phyloP scores from a whole-genome alignment of 2,329 filamentous ascomycete species.

The Colletotrichum caudatum region DNA sequence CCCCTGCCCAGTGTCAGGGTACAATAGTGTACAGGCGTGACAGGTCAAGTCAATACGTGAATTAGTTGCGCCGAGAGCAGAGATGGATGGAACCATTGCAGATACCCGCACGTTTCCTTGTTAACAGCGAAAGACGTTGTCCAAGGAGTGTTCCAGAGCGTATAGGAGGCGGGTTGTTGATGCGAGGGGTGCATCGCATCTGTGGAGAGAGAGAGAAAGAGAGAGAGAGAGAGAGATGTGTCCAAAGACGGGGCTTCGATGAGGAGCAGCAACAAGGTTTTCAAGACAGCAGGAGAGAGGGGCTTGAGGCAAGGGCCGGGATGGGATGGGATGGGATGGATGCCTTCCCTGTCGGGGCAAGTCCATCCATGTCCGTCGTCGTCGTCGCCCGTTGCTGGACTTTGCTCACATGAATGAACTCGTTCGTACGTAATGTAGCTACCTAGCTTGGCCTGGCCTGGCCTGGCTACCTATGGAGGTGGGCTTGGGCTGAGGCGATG shows the following conservation, averaged over 20 bases:
- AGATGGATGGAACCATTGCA: background rate
- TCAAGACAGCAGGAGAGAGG: slow-evolving; percentile 29
- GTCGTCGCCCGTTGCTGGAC: slow-evolving; percentile 4
- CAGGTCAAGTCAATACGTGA: background rate
- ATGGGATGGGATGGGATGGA: slow-evolving; percentile 2
- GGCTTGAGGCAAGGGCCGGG: slow-evolving; percentile 23
- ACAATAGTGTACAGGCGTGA: background rate
- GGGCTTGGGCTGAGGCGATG: background rate
- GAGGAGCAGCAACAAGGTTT: slow-evolving; percentile 33
- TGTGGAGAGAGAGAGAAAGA: slow-evolving; percentile 10
- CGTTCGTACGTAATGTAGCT: background rate
- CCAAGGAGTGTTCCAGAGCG: background rate
- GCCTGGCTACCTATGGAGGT: background rate
- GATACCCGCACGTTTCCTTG: background rate
- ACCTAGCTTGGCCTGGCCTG: too few species aligned
- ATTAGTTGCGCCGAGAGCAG: background rate
- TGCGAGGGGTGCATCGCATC: background rate
- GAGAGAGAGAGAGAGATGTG: background rate
- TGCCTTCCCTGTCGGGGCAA: slow-evolving; percentile 22
- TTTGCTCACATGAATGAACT: background rate
- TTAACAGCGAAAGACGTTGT: background rate
- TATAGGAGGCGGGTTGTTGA: background rate
- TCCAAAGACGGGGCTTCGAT: slow-evolving; percentile 1
- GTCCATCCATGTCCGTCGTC: background rate
- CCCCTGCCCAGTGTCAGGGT: slow-evolving; percentile 1